Conservation (phyloP, 2,329 filamentous ascomycete genomes). For the Xylariaceae sp. region DNA sequence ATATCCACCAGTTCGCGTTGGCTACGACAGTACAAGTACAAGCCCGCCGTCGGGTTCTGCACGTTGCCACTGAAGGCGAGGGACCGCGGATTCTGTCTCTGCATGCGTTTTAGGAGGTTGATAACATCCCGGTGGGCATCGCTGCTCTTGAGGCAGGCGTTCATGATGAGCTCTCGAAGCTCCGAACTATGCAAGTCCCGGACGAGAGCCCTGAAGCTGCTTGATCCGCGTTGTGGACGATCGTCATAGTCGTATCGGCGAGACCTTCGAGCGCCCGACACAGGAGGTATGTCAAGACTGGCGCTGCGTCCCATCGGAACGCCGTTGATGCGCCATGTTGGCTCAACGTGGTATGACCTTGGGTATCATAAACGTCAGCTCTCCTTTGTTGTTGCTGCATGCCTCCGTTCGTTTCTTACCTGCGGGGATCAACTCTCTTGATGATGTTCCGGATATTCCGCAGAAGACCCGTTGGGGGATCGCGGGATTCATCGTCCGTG, state of each 20-base stretch:
- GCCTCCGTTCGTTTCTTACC: constrained; percentile 2
- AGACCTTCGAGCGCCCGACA: background rate
- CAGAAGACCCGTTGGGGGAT: constrained; percentile 3
- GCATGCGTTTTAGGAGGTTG: constrained; percentile 14
- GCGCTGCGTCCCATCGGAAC: constrained; percentile 4
- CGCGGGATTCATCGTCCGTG: background rate
- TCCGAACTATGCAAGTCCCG: constrained; percentile 5
- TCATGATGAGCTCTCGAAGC: constrained; percentile 21
- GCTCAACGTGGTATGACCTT: constrained; percentile 17
- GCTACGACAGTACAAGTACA: constrained; percentile 19
- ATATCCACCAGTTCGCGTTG: constrained; percentile 18
- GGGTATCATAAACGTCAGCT: background rate
- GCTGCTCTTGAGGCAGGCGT: constrained; percentile 11
- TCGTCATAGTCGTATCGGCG: background rate
- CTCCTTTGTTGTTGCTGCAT: background rate
- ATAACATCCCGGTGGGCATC: constrained; percentile 16
- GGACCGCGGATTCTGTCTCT: constrained; percentile 9
- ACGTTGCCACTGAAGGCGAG: constrained; percentile 4
- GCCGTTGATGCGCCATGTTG: constrained; percentile 19
- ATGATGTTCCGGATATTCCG: constrained; percentile 7
- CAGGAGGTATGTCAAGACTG: background rate
- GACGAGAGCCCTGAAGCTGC: background rate
- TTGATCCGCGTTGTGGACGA: background rate
- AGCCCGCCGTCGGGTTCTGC: constrained; percentile 12
- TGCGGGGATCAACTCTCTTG: constrained; percentile 13